phyloP scores from a whole-genome alignment of 129 eudicot genomes.

The Artemisia argyi region DNA sequence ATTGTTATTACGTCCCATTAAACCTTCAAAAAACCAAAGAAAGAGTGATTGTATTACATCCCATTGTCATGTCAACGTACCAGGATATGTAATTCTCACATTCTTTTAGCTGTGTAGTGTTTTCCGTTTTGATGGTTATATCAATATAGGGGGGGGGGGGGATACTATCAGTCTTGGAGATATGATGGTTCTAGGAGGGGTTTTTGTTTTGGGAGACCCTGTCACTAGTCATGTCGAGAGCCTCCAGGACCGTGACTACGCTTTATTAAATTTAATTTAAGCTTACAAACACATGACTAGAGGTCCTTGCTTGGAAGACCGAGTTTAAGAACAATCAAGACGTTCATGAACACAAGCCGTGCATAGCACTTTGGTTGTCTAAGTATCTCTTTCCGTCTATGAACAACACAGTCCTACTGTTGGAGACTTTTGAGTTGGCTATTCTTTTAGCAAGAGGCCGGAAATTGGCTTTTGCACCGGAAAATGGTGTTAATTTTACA shows the following conservation, averaged over 20 bases:
- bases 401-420: not conserved
- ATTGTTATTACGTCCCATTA: no score
- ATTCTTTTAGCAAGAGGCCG: slow-evolving; percentile 45
- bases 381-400: slow-evolving; percentile 34
- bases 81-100: no score
- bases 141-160: no score
- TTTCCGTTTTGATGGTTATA: no score
- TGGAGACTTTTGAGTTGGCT: slow-evolving; percentile 24
- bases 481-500: not conserved
- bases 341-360: slow-evolving; percentile 53
- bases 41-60: no score
- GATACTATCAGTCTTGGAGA: slow-evolving; percentile 44
- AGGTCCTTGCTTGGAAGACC: slow-evolving; percentile 29
- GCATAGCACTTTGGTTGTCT: slow-evolving; percentile 48
- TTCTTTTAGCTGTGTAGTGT: no score
- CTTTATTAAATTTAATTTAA: not conserved
- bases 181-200: slow-evolving; percentile 42
- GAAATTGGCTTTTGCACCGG: no score
- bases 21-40: no score
- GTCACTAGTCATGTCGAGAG: not conserved
- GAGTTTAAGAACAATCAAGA: slow-evolving; percentile 32
- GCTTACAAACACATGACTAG: not conserved
- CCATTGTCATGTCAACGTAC: no score
- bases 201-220: slow-evolving; percentile 30
- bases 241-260: not conserved